Conservation (phyloP, 768 basidiomycete genomes). For the Mycena kentingensis region DNA sequence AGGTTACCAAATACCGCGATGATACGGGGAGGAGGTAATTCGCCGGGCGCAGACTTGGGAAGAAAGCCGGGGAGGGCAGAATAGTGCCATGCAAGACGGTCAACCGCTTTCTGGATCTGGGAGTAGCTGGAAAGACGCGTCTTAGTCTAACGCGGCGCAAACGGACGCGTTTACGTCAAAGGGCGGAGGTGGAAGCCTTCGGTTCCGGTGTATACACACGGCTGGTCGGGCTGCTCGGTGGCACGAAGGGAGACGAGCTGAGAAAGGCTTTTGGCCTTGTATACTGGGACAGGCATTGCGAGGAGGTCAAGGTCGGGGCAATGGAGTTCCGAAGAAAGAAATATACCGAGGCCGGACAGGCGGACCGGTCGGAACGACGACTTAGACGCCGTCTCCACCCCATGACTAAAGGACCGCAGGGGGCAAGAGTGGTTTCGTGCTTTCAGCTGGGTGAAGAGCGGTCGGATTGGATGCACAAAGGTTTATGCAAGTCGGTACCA, state of each 20-base stretch:
- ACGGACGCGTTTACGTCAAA: conserved; percentile 18
- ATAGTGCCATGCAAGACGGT: conserved; percentile 35
- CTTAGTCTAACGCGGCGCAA: not conserved
- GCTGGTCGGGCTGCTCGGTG: conserved; percentile 23
- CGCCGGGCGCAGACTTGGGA: conserved; percentile 23
- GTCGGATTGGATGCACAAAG: no score
- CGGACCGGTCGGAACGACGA: no score
- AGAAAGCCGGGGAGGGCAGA: conserved; percentile 26
- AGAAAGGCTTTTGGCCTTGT: conserved; percentile 28
- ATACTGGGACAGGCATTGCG: conserved; percentile 26
- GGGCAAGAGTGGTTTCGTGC: no score
- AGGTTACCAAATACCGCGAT: conserved; percentile 36
- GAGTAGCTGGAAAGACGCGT: conserved; percentile 6
- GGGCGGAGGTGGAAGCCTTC: conserved; percentile 16
- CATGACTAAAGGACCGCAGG: no score
- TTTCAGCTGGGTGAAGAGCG: no score
- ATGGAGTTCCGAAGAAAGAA: no score
- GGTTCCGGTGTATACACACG: conserved; percentile 27
- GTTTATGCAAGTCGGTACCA: no score
- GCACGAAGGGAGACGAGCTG: conserved; percentile 27
- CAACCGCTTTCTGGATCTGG: conserved; percentile 27
- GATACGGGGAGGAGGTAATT: conserved; percentile 33
- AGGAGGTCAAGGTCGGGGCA: no score
- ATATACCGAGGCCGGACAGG: no score
- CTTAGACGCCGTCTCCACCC: no score